Conservation (phyloP, 2,329 filamentous ascomycete species). For the Colletotrichum falcatum region DNA sequence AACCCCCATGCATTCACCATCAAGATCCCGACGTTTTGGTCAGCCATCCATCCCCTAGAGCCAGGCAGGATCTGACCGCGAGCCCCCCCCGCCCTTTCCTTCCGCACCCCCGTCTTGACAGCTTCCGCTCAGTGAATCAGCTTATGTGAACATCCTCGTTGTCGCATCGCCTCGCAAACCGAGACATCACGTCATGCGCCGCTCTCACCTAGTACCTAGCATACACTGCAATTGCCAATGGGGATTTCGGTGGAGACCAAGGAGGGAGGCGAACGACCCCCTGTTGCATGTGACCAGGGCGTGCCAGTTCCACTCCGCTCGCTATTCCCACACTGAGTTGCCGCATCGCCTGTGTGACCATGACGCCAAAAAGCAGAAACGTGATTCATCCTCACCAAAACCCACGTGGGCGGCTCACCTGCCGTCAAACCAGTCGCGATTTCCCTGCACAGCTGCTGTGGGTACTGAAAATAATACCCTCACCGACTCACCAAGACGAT, state of each 20-base stretch:
- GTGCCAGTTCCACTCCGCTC: neutral
- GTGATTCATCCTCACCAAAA: slow-evolving; percentile 13
- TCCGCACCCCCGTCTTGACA: neutral
- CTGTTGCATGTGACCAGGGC: slow-evolving; percentile 23
- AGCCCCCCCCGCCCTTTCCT: neutral
- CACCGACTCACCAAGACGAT: slow-evolving; percentile 11
- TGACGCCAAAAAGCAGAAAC: slow-evolving; percentile 9
- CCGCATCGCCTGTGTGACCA: slow-evolving; percentile 3
- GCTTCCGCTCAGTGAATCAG: neutral
- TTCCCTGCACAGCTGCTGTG: neutral
- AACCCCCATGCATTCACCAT: neutral
- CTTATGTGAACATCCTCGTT: slow-evolving; percentile 20
- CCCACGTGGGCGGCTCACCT: slow-evolving; percentile 29
- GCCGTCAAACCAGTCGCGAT: neutral
- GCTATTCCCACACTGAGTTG: neutral
- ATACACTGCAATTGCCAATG: neutral
- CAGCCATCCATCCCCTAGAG: neutral
- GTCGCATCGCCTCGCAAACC: slow-evolving; percentile 16
- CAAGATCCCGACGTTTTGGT: neutral
- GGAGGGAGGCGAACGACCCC: neutral
- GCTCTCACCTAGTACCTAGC: neutral
- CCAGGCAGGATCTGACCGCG: neutral
- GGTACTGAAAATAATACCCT: neutral
- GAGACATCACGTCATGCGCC: slow-evolving; percentile 35
- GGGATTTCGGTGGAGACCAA: neutral